These are phyloP conservation scores for Ophiostoma populinum DNA, from an alignment of 2,329 filamentous ascomycete genomes.

Conservation along the genomic window DNA sequence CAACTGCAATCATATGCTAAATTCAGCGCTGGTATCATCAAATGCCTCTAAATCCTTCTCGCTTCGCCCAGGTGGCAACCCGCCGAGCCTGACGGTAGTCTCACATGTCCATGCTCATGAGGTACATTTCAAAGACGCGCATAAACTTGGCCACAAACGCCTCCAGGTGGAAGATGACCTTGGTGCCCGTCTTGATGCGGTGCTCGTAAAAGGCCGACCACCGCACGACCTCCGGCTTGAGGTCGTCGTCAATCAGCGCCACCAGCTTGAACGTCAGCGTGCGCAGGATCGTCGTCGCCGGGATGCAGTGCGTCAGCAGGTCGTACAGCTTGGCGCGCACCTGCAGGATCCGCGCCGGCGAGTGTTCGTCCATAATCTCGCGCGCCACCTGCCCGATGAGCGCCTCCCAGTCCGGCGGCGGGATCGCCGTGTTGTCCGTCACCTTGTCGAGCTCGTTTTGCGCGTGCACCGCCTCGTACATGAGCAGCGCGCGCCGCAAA, in stretches of 20 bases:
- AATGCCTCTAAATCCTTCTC: conserved; percentile 1
- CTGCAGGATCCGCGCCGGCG: conserved; percentile 72
- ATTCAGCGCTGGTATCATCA: neutral
- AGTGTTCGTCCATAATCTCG: conserved; percentile 84
- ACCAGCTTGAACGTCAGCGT: conserved; percentile 89
- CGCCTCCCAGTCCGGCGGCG: conserved; percentile 92
- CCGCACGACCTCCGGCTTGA: conserved; percentile 83
- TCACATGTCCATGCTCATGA: conserved; percentile 68
- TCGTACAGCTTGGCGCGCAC: conserved; percentile 94
- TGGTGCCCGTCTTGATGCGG: conserved; percentile 75
- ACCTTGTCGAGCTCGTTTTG: conserved; percentile 89
- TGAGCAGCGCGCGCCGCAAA: conserved; percentile 72
- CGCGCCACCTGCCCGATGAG: conserved; percentile 78
- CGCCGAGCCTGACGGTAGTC: too few relatives aligned
- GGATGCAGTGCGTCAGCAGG: conserved; percentile 90
- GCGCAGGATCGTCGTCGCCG: conserved; percentile 83
- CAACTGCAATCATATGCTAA: too few relatives aligned
- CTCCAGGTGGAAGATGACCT: conserved; percentile 96
- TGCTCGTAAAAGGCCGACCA: conserved; percentile 98
- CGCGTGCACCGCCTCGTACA: conserved; percentile 94
- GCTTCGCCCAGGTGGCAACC: too few relatives aligned
- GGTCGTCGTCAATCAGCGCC: conserved; percentile 65
- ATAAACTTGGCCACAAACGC: conserved; percentile 98
- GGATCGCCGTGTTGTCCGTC: conserved; percentile 72
- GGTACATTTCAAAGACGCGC: conserved; percentile 80